These are phyloP conservation scores for Penicillium herquei DNA, from an alignment of 495 filamentous ascomycete genomes.

Conservation along the genomic window DNA sequence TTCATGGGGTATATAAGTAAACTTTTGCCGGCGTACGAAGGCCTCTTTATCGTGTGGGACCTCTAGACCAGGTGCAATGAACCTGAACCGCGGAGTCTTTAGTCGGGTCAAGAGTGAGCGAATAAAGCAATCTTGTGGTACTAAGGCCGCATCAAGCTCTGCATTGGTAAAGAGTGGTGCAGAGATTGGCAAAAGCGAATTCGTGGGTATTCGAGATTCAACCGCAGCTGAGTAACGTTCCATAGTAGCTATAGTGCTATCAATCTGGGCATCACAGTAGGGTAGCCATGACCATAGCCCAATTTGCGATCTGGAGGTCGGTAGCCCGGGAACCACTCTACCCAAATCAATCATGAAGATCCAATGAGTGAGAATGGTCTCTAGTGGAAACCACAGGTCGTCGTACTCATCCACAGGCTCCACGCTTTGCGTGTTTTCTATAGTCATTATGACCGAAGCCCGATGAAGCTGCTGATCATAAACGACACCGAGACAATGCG, in stretches of 20 bases:
- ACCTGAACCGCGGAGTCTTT: slow-evolving; percentile 31
- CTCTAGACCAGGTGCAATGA: slow-evolving; percentile 34
- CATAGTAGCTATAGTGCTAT: slow-evolving; percentile 17
- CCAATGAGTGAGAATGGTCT: slow-evolving; percentile 41
- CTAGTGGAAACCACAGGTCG: slow-evolving; percentile 38
- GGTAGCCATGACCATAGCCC: slow-evolving; percentile 17
- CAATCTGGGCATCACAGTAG: slow-evolving; percentile 16
- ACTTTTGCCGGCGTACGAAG: slow-evolving; percentile 24
- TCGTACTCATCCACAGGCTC: slow-evolving; percentile 15
- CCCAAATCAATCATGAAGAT: slow-evolving; percentile 29
- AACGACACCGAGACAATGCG: slow-evolving; percentile 17
- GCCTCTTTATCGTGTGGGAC: slow-evolving; percentile 22
- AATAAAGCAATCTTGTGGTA: slow-evolving; percentile 30
- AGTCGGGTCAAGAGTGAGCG: slow-evolving; percentile 27
- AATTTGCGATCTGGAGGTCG: slow-evolving; percentile 1
- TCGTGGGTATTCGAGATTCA: slow-evolving; percentile 18
- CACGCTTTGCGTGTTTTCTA: slow-evolving; percentile 12
- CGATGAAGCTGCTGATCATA: slow-evolving; percentile 19
- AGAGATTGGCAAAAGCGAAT: slow-evolving; percentile 7
- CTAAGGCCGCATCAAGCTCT: slow-evolving; percentile 28
- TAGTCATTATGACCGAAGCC: slow-evolving; percentile 13
- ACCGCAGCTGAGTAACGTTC: slow-evolving; percentile 13
- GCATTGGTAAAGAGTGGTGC: slow-evolving; percentile 18
- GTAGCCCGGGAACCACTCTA: slow-evolving; percentile 11
- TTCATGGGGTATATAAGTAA: slow-evolving; percentile 16